Evolutionary conservation across 2,329 filamentous ascomycete species (phyloP).

Genomic region (Aspergillus nomiae): DNA sequence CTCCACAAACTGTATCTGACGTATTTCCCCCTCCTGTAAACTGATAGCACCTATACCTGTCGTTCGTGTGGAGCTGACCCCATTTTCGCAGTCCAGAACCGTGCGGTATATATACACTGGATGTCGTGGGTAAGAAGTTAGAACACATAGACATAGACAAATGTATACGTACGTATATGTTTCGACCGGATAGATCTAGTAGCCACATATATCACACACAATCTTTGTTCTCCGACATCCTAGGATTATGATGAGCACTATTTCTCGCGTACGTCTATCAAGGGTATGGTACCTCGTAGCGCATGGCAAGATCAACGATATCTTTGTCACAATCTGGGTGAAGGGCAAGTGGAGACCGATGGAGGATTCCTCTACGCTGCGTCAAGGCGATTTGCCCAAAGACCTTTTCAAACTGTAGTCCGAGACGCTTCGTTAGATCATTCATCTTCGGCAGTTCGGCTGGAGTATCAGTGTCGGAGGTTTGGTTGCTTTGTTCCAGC

Average conservation of each 20-base stretch:
- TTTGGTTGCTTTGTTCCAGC: conserved; percentile 53
- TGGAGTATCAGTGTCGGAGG: conserved; percentile 50
- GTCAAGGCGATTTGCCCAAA: conserved; percentile 71
- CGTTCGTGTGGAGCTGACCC: conserved; percentile 55
- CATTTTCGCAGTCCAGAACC: conserved; percentile 56
- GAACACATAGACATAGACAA: not conserved
- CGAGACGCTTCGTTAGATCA: conserved; percentile 63
- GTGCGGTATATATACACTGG: conserved; percentile 62
- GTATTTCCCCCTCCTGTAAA: conserved; percentile 37
- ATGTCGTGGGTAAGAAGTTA: not conserved
- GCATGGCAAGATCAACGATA: conserved; percentile 62
- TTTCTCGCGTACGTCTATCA: not conserved
- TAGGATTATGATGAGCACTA: conserved; percentile 17
- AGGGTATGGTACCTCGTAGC: conserved; percentile 44
- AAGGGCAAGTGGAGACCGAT: conserved; percentile 59
- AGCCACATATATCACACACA: conserved; percentile 38
- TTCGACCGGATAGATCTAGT: conserved; percentile 36
- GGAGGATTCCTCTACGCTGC: conserved; percentile 67
- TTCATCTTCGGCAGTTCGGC: conserved; percentile 63
- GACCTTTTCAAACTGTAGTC: conserved; percentile 59
- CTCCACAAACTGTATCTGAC: conserved; percentile 70
- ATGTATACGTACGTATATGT: conserved; percentile 30
- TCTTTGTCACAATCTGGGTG: conserved; percentile 40
- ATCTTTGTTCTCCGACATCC: conserved; percentile 25
- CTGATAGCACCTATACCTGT: conserved; percentile 34